A percentile compares a stretch with the other conserved stretches of the same genome.
phyloP scores from a whole-genome alignment of 2,329 filamentous ascomycete species.

The Trichoderma polysporum region DNA sequence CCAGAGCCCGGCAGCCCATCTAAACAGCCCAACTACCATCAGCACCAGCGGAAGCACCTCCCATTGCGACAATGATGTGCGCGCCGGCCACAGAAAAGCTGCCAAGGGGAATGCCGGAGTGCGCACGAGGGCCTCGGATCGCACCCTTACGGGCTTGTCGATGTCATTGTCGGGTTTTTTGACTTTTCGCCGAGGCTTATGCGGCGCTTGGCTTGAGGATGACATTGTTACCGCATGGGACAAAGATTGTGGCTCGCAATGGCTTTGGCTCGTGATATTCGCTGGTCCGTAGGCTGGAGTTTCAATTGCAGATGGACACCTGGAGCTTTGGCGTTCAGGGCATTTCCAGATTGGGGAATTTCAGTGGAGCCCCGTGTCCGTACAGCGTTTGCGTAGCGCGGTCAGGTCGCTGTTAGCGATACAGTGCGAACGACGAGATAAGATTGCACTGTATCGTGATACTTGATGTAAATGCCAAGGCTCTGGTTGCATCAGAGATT shows the following conservation, averaged over 20 bases:
- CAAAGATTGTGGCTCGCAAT: neutral
- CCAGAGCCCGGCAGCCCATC: conserved; percentile 91
- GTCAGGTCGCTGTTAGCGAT: conserved; percentile 26
- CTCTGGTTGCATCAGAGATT: neutral
- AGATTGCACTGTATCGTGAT: neutral
- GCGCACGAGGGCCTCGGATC: conserved; percentile 48
- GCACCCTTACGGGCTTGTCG: conserved; percentile 35
- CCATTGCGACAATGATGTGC: conserved; percentile 85
- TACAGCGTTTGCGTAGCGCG: conserved; percentile 5
- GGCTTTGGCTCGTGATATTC: conserved; percentile 20
- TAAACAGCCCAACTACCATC: conserved; percentile 86
- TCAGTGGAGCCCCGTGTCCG: conserved; percentile 23
- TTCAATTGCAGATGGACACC: conserved; percentile 6
- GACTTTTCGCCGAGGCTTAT: conserved; percentile 59
- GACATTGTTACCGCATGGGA: conserved; percentile 33
- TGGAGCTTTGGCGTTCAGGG: conserved; percentile 12
- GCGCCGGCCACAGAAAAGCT: conserved; percentile 90
- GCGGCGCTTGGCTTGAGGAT: conserved; percentile 56
- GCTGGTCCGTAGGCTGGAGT: too few species aligned
- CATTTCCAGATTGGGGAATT: conserved; percentile 22
- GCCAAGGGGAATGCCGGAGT: conserved; percentile 83
- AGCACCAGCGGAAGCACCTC: conserved; percentile 82
- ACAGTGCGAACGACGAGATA: neutral
- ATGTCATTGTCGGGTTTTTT: conserved; percentile 49
- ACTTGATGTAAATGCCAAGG: conserved; percentile 6